phyloP scores from a whole-genome alignment of 1,139 yeast species.

The Geotrichum candidum region DNA sequence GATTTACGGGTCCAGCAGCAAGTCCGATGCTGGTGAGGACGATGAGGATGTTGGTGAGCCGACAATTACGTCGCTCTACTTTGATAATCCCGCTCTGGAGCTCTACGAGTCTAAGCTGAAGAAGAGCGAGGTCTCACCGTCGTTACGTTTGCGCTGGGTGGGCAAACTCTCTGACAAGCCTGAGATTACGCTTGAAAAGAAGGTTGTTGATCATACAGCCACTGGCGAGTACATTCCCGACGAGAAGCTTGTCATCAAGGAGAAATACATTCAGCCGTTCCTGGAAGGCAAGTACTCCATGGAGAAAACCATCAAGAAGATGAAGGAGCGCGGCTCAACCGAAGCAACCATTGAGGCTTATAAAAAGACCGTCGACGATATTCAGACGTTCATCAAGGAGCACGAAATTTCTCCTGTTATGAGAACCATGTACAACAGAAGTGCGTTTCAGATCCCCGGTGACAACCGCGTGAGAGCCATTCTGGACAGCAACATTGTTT shows the following conservation, averaged over 20 bases:
- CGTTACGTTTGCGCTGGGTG: slow-evolving; percentile 85
- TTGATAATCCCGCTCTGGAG: slow-evolving; percentile 78
- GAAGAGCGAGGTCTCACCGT: slow-evolving; percentile 62
- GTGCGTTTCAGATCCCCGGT: slow-evolving; percentile 97
- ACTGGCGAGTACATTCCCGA: slow-evolving; percentile 24
- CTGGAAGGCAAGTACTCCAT: slow-evolving; percentile 43
- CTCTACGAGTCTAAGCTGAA: slow-evolving; percentile 79
- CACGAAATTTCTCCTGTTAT: slow-evolving; percentile 74
- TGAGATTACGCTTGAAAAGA: slow-evolving; percentile 74
- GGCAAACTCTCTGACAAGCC: slow-evolving; percentile 74
- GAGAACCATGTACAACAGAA: slow-evolving; percentile 81
- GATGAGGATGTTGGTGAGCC: slow-evolving; percentile 53
- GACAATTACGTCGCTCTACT: slow-evolving; percentile 76
- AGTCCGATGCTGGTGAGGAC: slow-evolving; percentile 36
- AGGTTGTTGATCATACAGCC: slow-evolving; percentile 55
- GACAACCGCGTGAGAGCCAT: slow-evolving; percentile 86
- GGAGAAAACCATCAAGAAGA: slow-evolving; percentile 46
- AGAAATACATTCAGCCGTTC: slow-evolving; percentile 67
- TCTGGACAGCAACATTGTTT: slow-evolving; percentile 80
- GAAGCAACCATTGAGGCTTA: slow-evolving; percentile 45
- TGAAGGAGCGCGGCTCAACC: slow-evolving; percentile 50
- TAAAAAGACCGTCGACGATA: slow-evolving; percentile 49
- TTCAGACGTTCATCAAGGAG: slow-evolving; percentile 59
- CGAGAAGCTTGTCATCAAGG: slow-evolving; percentile 63
- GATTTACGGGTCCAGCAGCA: slow-evolving; percentile 47